A percentile compares a stretch with the other conserved stretches of the same genome.
phyloP scores from a whole-genome alignment of 192 early-diverging fungal species.

The Kickxella alabastrina region DNA sequence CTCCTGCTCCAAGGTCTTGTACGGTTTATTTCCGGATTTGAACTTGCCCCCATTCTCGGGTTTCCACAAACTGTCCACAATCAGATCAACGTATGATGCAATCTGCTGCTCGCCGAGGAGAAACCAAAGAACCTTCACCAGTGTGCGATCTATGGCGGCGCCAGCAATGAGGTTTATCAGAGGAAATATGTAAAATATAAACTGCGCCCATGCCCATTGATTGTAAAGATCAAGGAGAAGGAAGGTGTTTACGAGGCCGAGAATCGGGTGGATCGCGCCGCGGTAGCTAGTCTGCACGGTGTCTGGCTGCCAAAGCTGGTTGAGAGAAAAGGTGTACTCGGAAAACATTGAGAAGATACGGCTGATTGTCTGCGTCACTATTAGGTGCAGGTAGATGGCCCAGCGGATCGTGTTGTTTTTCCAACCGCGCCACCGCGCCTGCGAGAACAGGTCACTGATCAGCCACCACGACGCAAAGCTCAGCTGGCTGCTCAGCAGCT shows the following conservation, averaged over 20 bases:
- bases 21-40: constrained; percentile 27
- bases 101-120: constrained; percentile 44
- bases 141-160: constrained; percentile 40
- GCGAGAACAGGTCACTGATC: constrained; percentile 49
- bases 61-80: constrained; percentile 38
- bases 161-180: constrained; percentile 47
- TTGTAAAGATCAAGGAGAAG: constrained; percentile 43
- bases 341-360: constrained; percentile 43
- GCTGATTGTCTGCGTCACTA: constrained; percentile 40
- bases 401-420: constrained; percentile 44
- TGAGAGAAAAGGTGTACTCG: constrained; percentile 52
- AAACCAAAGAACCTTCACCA: constrained; percentile 40
- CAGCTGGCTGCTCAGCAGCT: constrained; percentile 42
- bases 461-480: constrained; percentile 51
- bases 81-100: constrained; percentile 22
- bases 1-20: constrained; percentile 49
- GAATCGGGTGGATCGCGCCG: constrained; percentile 36
- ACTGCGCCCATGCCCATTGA: constrained; percentile 51
- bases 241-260: constrained; percentile 28
- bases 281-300: constrained; percentile 27
- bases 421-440: constrained; percentile 48
- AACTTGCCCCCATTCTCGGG: constrained; percentile 42
- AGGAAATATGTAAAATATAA: constrained; percentile 48
- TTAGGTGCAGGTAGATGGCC: constrained; percentile 45
- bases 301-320: constrained; percentile 46